Conservation (phyloP, 306 rosid genomes). For the Abrus pulchellus region DNA sequence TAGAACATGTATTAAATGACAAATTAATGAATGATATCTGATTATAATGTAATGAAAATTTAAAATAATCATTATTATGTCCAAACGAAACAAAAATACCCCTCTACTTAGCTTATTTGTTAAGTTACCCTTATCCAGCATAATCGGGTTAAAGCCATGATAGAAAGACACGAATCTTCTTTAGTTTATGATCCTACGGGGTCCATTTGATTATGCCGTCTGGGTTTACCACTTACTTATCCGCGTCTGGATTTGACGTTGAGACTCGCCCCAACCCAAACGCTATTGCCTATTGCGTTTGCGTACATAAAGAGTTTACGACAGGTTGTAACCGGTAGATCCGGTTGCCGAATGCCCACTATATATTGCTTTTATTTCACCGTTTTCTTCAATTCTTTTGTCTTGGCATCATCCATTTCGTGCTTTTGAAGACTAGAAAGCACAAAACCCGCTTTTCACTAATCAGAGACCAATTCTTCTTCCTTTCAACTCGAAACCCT, state of each 20-base stretch:
- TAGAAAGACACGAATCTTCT: neutral
- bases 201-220: neutral
- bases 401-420: neutral
- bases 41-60: neutral
- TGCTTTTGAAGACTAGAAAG: slow-evolving; percentile 28
- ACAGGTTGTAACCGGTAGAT: slow-evolving; percentile 60
- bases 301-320: neutral
- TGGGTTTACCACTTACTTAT: slow-evolving; percentile 12
- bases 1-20: neutral
- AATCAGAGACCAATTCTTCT: slow-evolving; percentile 49
- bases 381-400: neutral
- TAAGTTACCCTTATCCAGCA: neutral
- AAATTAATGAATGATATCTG: neutral
- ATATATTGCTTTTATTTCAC: neutral
- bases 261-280: slow-evolving; percentile 22
- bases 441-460: slow-evolving; percentile 12
- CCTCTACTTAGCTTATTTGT: neutral
- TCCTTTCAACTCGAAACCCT: slow-evolving; percentile 44
- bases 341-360: slow-evolving; percentile 49
- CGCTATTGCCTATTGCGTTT: slow-evolving; percentile 4
- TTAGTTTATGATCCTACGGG: no score
- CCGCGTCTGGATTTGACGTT: slow-evolving; percentile 34
- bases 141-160: neutral
- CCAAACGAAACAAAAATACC: neutral
- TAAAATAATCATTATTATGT: neutral